Conservation (phyloP, 2,329 filamentous ascomycete species). For the Xylariaceae sp. region DNA sequence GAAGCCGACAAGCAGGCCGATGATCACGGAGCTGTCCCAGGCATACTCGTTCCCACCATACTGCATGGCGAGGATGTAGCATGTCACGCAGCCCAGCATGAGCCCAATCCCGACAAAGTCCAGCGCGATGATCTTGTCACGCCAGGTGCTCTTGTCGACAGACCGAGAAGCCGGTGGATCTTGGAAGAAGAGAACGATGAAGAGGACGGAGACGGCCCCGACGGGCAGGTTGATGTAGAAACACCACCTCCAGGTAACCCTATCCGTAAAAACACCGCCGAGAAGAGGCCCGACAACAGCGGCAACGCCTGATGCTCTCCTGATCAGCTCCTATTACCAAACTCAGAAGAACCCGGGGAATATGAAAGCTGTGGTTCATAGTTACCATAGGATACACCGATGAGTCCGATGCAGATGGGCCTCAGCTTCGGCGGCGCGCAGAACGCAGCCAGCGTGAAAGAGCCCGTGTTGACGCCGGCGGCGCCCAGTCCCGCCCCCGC, state of each 20-base stretch:
- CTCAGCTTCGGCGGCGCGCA: conserved; percentile 5
- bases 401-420: conserved; percentile 18
- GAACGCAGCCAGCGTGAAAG: conserved; percentile 21
- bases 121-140: conserved; percentile 6
- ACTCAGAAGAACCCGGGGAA: too few species aligned
- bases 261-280: conserved; percentile 1
- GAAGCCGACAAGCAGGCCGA: conserved; percentile 25
- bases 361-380: too few species aligned
- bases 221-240: conserved; percentile 11
- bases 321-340: too few species aligned
- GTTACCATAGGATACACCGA: conserved; percentile 30
- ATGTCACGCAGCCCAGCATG: conserved; percentile 23
- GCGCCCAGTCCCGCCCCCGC: conserved; percentile 21
- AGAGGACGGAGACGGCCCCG: conserved; percentile 3
- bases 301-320: too few species aligned
- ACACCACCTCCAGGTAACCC: conserved; percentile 6
- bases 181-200: conserved; percentile 5
- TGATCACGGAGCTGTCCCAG: conserved; percentile 24
- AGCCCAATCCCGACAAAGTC: conserved; percentile 7
- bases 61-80: conserved; percentile 34
- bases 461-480: conserved; percentile 30
- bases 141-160: neutral
- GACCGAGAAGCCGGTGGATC: neutral
- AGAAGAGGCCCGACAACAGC: conserved; percentile 13
- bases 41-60: conserved; percentile 22